phyloP scores from a whole-genome alignment of 805 yeast genomes.

The Cyberlindnera sargentensis region DNA sequence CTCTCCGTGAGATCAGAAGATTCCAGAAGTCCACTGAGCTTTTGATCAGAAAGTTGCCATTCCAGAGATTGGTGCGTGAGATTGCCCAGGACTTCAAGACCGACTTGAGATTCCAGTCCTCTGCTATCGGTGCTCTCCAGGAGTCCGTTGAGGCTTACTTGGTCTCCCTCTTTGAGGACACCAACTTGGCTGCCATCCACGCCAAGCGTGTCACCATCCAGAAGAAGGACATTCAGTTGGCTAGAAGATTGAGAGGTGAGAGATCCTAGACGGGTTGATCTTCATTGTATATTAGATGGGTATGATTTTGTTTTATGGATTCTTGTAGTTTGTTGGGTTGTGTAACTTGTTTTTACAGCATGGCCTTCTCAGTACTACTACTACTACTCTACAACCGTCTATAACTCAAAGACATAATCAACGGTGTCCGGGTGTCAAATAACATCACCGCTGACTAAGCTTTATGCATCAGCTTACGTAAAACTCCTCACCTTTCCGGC shows the following conservation, averaged over 20 bases:
- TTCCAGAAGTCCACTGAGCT: constrained; percentile 95
- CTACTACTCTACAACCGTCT: too few relatives aligned
- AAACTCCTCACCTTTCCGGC: too few relatives aligned
- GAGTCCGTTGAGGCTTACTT: constrained; percentile 98
- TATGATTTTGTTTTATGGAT: constrained; percentile 2
- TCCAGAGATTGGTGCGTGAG: constrained; percentile 95
- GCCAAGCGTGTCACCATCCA: constrained; percentile 98
- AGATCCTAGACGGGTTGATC: constrained; percentile 49
- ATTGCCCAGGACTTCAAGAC: constrained; percentile 92
- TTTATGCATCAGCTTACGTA: too few relatives aligned
- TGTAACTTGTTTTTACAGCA: too few relatives aligned
- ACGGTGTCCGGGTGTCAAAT: too few relatives aligned
- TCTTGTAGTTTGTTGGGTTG: not conserved
- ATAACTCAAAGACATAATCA: too few relatives aligned
- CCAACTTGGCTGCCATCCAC: constrained; percentile 97
- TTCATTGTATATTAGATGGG: constrained; percentile 21
- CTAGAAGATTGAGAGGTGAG: constrained; percentile 97
- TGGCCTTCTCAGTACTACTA: too few relatives aligned
- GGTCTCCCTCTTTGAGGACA: constrained; percentile 94
- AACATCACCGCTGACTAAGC: too few relatives aligned
- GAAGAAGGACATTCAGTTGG: constrained; percentile 97
- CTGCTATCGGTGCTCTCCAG: constrained; percentile 96
- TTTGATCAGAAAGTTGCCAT: constrained; percentile 92
- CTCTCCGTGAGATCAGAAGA: constrained; percentile 94
- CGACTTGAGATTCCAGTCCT: constrained; percentile 92